These are phyloP conservation scores for Lentinula detonsa DNA, from an alignment of 768 basidiomycete genomes.

Conservation along the genomic window DNA sequence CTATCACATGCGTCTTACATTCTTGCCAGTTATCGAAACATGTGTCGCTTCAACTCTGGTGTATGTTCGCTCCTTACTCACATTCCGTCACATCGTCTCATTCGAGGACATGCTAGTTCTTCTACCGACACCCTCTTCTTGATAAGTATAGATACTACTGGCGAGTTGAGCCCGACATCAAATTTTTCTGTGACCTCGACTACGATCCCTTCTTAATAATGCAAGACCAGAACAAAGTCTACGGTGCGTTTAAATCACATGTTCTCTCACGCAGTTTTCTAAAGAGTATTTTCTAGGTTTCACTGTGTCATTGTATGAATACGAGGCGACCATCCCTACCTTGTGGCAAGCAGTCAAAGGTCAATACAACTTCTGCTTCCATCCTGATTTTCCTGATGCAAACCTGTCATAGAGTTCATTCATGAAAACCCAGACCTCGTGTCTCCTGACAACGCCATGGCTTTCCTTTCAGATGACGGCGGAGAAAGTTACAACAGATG, in stretches of 20 bases:
- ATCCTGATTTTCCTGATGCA: background rate
- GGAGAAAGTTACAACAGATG: slow-evolving; percentile 72
- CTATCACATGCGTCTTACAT: background rate
- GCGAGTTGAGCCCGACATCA: slow-evolving; percentile 69
- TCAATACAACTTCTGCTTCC: slow-evolving; percentile 13
- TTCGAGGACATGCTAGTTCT: slow-evolving; percentile 47
- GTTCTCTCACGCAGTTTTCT: background rate
- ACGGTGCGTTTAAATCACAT: slow-evolving; percentile 42
- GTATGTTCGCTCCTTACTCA: slow-evolving; percentile 33
- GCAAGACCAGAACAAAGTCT: slow-evolving; percentile 80
- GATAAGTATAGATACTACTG: slow-evolving; percentile 85
- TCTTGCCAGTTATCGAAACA: slow-evolving; percentile 70
- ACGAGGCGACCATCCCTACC: slow-evolving; percentile 78
- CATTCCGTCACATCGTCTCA: background rate
- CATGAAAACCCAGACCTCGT: slow-evolving; percentile 53
- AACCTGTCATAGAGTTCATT: slow-evolving; percentile 61
- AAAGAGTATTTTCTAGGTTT: slow-evolving; percentile 46
- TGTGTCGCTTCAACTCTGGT: slow-evolving; percentile 96
- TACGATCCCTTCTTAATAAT: slow-evolving; percentile 87
- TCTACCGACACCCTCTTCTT: slow-evolving; percentile 79
- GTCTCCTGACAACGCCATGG: slow-evolving; percentile 67
- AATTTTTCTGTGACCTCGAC: slow-evolving; percentile 82
- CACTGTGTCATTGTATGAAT: slow-evolving; percentile 79
- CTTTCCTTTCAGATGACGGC: slow-evolving; percentile 74
- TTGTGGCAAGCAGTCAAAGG: slow-evolving; percentile 78